Base-by-base conservation (phyloP, 257 asterid species). In the Solanum habrochaites region DNA sequence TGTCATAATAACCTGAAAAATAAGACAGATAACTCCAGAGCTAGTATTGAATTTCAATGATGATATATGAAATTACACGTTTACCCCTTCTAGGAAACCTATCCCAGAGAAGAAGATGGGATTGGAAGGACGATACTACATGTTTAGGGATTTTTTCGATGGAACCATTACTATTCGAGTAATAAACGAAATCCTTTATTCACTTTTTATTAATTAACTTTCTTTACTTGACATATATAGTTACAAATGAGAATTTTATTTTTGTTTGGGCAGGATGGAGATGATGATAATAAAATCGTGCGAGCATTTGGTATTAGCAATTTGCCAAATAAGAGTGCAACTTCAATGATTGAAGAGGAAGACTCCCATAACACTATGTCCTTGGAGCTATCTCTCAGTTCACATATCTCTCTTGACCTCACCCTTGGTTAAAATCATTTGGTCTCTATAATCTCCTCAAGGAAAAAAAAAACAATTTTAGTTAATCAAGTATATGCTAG, bases 341-440 rank as follows among this genome's bases (percentile, higher is more conserved):
- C 35, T 52, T 7, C 67, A 29, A 58, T 25, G 4, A 21, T 77
- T 42, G 69, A 69, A 11, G 83, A 69, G 60, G 64, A 45, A 80
- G 84, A 27, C 3, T 45, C 67, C 1, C 23, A 14, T 47, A 80
- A 43, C 84, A 47, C 42, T 78, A n/a, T 60, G 67, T 37, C 62
- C 49, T 72, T 86, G 5, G 78, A 64, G 31, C 85, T 80, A 78
- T 89, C 89, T 47, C 83, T 71, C 49, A 62, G 78, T 64, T 27
- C 29, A 11, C 88, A 86, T 71, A n/a, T 94, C 80, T 92, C 93
- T 7, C 94, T 93, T 49, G 96, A 94, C 18, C 93, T 94, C 43
- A 94, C 92, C 60, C 97, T 92, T 83, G 93, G 93, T 67, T 56
- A 60, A 37, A 6, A 60, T 60, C 37, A 9, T 37, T 35, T 60